Percentiles rank a stretch among this genome's conserved stretches.
phyloP scores from a whole-genome alignment of 768 basidiomycete genomes.

The Leccinum boreale region DNA sequence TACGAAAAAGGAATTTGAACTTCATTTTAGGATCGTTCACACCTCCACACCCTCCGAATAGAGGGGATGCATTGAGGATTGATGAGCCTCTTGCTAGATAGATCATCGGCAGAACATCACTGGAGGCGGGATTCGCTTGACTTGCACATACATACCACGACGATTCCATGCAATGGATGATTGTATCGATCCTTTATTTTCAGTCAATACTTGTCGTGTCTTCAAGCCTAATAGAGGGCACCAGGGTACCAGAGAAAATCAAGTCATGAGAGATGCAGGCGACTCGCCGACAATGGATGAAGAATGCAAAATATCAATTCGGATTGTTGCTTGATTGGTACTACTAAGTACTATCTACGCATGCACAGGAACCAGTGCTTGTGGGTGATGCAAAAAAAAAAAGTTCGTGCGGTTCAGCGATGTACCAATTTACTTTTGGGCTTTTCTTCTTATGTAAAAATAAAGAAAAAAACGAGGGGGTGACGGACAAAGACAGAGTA shows the following conservation, averaged over 20 bases:
- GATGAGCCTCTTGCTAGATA: background rate
- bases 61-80: background rate
- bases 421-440: background rate
- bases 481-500: background rate
- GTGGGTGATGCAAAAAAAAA: background rate
- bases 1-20: background rate
- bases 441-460: too few relatives aligned
- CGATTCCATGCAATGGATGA: background rate
- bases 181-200: too few relatives aligned
- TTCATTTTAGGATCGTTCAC: background rate
- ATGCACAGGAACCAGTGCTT: background rate
- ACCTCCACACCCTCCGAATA: background rate
- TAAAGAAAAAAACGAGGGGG: too few relatives aligned
- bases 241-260: background rate
- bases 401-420: background rate
- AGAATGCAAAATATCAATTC: background rate
- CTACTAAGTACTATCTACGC: background rate
- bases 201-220: background rate
- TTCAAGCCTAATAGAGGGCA: background rate
- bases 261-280: background rate
- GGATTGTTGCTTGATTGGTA: background rate
- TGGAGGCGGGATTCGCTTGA: too few relatives aligned
- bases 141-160: background rate
- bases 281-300: background rate
- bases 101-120: too few relatives aligned